Conservation (phyloP, 805 yeast genomes). For the Maudiozyma saulgeensis region DNA sequence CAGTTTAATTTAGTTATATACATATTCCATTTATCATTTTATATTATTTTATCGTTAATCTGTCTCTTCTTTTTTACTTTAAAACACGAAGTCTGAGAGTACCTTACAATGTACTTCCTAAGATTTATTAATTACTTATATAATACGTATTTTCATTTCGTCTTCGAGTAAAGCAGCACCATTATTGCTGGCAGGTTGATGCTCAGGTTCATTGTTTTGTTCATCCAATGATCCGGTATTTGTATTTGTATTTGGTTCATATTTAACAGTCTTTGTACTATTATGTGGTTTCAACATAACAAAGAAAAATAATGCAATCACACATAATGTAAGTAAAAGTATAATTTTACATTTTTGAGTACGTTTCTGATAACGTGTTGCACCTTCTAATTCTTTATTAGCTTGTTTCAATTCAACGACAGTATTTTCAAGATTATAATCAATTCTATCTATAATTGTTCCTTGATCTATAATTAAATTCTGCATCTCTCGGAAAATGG, state of each 20-base stretch:
- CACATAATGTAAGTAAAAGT: slow-evolving; percentile 58
- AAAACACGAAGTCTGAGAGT: background rate
- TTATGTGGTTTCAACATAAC: slow-evolving; percentile 56
- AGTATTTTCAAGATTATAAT: slow-evolving; percentile 80
- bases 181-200: background rate
- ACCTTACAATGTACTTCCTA: background rate
- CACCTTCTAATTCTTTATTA: slow-evolving; percentile 64
- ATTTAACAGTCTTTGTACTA: slow-evolving; percentile 2
- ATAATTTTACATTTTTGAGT: slow-evolving; percentile 88
- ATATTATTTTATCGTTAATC: background rate
- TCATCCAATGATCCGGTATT: background rate
- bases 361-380: slow-evolving; percentile 73
- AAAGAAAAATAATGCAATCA: slow-evolving; percentile 59
- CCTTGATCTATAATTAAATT: slow-evolving; percentile 92
- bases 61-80: background rate
- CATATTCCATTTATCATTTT: background rate
- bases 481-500: slow-evolving; percentile 89
- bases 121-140: background rate
- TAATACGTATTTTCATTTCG: background rate
- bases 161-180: background rate
- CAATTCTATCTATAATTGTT: slow-evolving; percentile 84
- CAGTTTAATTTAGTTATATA: slow-evolving; percentile 1
- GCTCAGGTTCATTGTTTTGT: background rate
- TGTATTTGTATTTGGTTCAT: background rate
- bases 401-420: slow-evolving; percentile 67